These are phyloP conservation scores for Polygonum aviculare DNA, from an alignment of 148 eudicot species.

Conservation along the genomic window DNA sequence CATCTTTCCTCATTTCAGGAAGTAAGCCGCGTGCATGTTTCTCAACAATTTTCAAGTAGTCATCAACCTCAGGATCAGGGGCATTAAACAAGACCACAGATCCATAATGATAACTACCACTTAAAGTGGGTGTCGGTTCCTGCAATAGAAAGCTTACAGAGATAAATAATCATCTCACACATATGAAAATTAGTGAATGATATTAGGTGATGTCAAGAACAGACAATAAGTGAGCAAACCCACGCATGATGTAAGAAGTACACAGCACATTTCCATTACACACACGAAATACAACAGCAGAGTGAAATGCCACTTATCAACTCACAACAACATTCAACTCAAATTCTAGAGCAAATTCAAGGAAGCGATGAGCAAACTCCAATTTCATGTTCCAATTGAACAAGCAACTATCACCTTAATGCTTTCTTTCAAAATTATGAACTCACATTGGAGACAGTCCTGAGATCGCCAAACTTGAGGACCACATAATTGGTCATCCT, in stretches of 20 bases:
- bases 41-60: constrained; percentile 68
- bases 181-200: not conserved
- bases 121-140: constrained; percentile 58
- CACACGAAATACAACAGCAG: not conserved
- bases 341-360: too few species aligned
- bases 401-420: not conserved
- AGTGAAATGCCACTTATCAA: not conserved
- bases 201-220: not conserved
- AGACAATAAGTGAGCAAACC: not conserved
- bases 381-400: not conserved
- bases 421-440: not conserved
- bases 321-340: not conserved
- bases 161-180: not conserved
- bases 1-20: constrained; percentile 94
- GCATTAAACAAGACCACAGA: constrained; percentile 90
- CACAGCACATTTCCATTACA: not conserved
- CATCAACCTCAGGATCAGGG: constrained; percentile 71
- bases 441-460: constrained; percentile 52
- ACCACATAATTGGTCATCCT: constrained; percentile 92
- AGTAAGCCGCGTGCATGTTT: constrained; percentile 76
- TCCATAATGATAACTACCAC: constrained; percentile 88
- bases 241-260: not conserved
- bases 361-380: not conserved
- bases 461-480: constrained; percentile 56
- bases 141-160: constrained; percentile 20